Percentiles rank a stretch among this genome's conserved stretches.
These are phyloP conservation scores for Dianthus caryophyllus DNA, from an alignment of 148 eudicot genomes.

Conservation along the genomic window DNA sequence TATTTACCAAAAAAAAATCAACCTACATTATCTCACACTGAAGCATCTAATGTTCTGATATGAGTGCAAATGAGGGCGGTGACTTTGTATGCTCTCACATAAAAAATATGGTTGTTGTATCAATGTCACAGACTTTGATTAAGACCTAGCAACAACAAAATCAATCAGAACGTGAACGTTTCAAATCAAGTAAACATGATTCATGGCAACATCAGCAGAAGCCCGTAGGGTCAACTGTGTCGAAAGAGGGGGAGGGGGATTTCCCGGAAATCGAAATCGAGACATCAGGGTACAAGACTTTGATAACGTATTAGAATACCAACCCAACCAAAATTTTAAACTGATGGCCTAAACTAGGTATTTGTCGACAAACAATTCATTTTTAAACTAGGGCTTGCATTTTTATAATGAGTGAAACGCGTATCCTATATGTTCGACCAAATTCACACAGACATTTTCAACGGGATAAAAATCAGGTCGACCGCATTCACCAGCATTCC, in stretches of 20 bases:
- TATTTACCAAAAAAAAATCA: neutral
- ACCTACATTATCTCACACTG: neutral
- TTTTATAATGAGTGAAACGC: slow-evolving; percentile 28
- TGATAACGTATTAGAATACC: too few relatives aligned
- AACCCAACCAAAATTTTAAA: too few relatives aligned
- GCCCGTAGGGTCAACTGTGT: neutral
- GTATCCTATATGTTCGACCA: neutral
- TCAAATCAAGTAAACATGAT: neutral
- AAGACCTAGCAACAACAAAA: slow-evolving; percentile 15
- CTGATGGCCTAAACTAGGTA: too few relatives aligned
- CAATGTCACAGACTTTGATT: slow-evolving; percentile 15
- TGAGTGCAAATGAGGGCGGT: neutral
- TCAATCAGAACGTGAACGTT: too few relatives aligned
- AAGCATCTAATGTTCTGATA: neutral
- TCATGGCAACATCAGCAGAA: slow-evolving; percentile 3
- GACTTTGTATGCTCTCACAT: slow-evolving; percentile 21
- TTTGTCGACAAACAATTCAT: too few relatives aligned
- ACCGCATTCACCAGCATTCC: neutral
- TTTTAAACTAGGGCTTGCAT: slow-evolving; percentile 25
- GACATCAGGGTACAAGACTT: too few relatives aligned
- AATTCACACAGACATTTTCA: neutral
- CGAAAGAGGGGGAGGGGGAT: too few relatives aligned
- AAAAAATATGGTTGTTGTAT: neutral
- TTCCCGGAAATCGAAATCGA: too few relatives aligned
- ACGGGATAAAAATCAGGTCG: too few relatives aligned